Base-by-base conservation (phyloP, 441 rosid species). In the Melastoma candidum region DNA sequence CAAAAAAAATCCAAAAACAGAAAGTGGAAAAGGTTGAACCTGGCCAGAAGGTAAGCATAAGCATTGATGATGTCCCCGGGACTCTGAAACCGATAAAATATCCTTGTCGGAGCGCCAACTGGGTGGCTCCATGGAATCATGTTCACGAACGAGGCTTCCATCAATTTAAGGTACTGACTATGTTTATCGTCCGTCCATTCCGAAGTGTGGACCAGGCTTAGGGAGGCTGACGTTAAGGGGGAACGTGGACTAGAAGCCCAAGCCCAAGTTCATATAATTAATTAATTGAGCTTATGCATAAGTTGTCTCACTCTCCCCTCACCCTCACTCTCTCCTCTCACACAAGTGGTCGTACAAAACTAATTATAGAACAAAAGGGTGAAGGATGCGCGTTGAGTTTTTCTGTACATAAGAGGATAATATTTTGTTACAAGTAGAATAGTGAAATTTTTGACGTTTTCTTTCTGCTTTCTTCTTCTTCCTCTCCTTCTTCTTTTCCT, bases 111-210 rank as follows among this genome's bases (percentile, higher is more conserved):
- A 63, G 53, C 53, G 49, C 51, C 60, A 59, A 32, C 54, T 58
- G n/a, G 49, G 53, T 14, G 49, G 56, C 52, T 56, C 58, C 51
- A 51, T 48, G 49, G 70, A 66, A 51, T 48, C 62, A n/a, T 66
- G 43, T 66, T 45, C 26, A 66, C 62, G 47, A 66, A 66, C 13
- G 66, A 25, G 39, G 22, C 22, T 57, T 66, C 70, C 48, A 66
- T 60, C 26, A 61, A 56, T 41, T 66, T 66, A 14, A 66, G 65
- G 51, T 66, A 66, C 44, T 55, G 54, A 53, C 70, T 56, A 48
- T 66, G 70, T 50, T 66, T 66, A 61, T 66, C 65, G 48, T 66
- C 58, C 17, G 70, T 66, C 70, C 70, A 66, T 47, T 66, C 70
- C 41, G 7, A 36, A 36, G 41, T 3, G 53, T 46, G 29, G 57